Percentiles rank a stretch among this genome's conserved stretches.
phyloP scores from a whole-genome alignment of 1,284 basidiomycete genomes.

The Amylostereum areolatum region DNA sequence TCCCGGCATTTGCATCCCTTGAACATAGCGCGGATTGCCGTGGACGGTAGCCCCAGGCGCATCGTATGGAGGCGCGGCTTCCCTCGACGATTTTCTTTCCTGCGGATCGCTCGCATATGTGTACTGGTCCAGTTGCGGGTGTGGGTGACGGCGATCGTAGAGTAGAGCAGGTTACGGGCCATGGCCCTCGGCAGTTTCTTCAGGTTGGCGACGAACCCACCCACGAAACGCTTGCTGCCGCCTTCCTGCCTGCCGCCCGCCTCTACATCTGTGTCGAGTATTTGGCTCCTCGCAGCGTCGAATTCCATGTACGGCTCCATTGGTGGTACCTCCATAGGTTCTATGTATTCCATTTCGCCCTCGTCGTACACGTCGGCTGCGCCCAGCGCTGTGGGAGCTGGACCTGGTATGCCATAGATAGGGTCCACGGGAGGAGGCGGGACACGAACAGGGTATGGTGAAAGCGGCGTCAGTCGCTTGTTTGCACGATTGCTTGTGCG shows the following conservation, averaged over 20 bases:
- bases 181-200: slow-evolving; percentile 21
- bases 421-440: background rate
- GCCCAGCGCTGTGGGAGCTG: background rate
- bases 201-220: slow-evolving; percentile 24
- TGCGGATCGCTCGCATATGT: background rate
- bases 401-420: background rate
- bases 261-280: background rate
- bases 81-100: background rate
- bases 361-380: background rate
- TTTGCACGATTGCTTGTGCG: background rate
- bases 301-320: background rate
- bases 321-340: background rate
- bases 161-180: slow-evolving; percentile 14
- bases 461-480: background rate
- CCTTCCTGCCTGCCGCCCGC: background rate
- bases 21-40: slow-evolving; percentile 18
- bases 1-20: slow-evolving; percentile 15
- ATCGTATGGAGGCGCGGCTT: slow-evolving; percentile 19
- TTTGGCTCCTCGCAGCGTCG: background rate
- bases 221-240: slow-evolving; percentile 20
- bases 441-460: background rate
- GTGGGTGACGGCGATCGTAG: slow-evolving; percentile 10
- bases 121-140: background rate
- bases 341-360: background rate
- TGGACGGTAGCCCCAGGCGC: slow-evolving; percentile 15